phyloP scores from a whole-genome alignment of 257 asterid genomes.

The Plantago elongata region DNA sequence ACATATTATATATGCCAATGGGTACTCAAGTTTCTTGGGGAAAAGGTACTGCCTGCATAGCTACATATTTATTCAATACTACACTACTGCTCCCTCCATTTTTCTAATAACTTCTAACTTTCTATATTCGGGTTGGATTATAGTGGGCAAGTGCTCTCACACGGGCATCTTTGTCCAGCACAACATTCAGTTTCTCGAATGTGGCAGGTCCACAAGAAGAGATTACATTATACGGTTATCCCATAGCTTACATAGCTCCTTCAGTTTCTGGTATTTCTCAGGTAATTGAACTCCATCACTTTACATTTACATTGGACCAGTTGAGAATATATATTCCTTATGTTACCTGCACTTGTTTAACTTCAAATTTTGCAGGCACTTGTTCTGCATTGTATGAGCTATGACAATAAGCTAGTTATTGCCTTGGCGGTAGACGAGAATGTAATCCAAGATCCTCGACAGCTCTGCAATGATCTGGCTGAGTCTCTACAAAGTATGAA shows the following conservation, averaged over 20 bases:
- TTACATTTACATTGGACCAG: background rate
- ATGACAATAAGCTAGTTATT: slow-evolving; percentile 5
- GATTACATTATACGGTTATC: slow-evolving; percentile 4
- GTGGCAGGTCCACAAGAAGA: slow-evolving; percentile 10
- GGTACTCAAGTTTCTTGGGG: background rate
- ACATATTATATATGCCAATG: background rate
- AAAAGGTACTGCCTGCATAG: background rate
- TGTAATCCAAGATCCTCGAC: slow-evolving; percentile 14
- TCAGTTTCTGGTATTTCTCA: slow-evolving; percentile 6
- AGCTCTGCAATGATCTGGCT: slow-evolving; percentile 1
- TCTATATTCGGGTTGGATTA: background rate
- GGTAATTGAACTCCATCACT: background rate
- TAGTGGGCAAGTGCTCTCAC: background rate
- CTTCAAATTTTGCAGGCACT: background rate
- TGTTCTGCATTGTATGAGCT: slow-evolving; percentile 8
- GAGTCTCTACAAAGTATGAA: background rate
- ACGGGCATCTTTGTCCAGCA: background rate
- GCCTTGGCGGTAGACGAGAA: slow-evolving; percentile 1
- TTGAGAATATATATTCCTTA: background rate
- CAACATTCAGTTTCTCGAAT: background rate
- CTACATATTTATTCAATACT: background rate
- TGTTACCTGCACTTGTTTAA: background rate
- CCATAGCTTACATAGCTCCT: slow-evolving; percentile 6
- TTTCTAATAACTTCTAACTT: background rate
- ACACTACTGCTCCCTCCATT: background rate